Percentiles rank a stretch among this genome's conserved stretches.
phyloP scores from a whole-genome alignment of 2,329 filamentous ascomycete genomes.

The Fusarium udum region DNA sequence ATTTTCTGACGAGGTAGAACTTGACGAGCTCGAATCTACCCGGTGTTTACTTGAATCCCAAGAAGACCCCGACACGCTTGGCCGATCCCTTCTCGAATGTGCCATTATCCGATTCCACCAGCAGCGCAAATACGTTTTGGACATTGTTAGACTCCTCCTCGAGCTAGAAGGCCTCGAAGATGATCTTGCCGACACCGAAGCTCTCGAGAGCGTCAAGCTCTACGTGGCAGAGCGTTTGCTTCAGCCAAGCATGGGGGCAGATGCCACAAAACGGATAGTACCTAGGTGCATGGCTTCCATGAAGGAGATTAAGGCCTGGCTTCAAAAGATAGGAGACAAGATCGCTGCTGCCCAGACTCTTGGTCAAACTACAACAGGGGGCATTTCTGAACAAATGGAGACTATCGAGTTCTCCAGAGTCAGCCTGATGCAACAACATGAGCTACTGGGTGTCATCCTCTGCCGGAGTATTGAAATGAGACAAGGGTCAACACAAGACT shows the following conservation, averaged over 20 bases:
- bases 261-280: conserved; percentile 68
- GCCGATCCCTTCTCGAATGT: conserved; percentile 78
- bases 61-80: conserved; percentile 72
- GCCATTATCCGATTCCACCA: conserved; percentile 90
- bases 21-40: conserved; percentile 89
- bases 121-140: conserved; percentile 81
- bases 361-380: conserved; percentile 62
- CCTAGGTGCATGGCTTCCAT: conserved; percentile 80
- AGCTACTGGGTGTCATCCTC: conserved; percentile 83
- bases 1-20: conserved; percentile 85
- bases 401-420: conserved; percentile 81
- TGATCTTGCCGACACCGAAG: conserved; percentile 57
- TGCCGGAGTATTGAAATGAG: conserved; percentile 80
- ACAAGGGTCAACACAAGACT: conserved; percentile 76
- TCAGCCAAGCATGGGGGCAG: conserved; percentile 47
- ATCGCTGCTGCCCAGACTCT: conserved; percentile 79
- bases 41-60: conserved; percentile 78
- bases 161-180: conserved; percentile 67
- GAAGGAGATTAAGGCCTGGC: conserved; percentile 78
- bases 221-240: conserved; percentile 49
- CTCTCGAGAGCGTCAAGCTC: conserved; percentile 47
- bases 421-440: conserved; percentile 89
- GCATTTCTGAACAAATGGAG: conserved; percentile 72
- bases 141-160: conserved; percentile 83
- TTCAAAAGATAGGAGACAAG: conserved; percentile 79